Evolutionary conservation across 2,329 filamentous ascomycete genomes (phyloP), one percentile per base, ranked within the genome.

Genomic region (Talaromyces sp.): DNA sequence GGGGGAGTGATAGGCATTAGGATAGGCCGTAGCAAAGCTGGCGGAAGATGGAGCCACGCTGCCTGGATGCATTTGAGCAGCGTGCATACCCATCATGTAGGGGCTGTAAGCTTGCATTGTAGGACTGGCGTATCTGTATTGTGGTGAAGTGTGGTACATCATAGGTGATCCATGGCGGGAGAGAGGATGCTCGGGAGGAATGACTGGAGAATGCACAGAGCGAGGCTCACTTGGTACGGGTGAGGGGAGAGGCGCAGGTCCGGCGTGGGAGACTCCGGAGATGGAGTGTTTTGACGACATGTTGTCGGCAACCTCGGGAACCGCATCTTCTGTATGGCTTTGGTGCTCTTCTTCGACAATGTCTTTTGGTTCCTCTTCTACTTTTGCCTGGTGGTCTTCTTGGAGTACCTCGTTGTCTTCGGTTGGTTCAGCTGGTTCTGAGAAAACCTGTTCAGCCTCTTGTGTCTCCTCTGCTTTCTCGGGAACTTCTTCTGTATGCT

Each of bases 71-170:
- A 71, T 69, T 70, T 39, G 71, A 70, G 11, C 72, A 21, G 64
- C 64, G 60, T 66, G 65, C 25, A 66, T 64, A 28, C 75, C 76
- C 67, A 76, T 73, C 64, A 68, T 67, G 23, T 75, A 72, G 48
- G 75, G 74, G 50, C 70, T 71, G 66, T 78, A 76, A n/a, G 70
- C 68, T 60, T 71, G 71, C 54, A 74, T 70, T 54, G 75, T 70
- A 23, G 76, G 76, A 56, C 72, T 76, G 69, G 70, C 71, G 58
- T 72, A 66, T 67, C 74, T 74, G 46, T 71, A 66, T 25, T 67
- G 63, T 21, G 69, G 69, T 11, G 70, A 69, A 1, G 63, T 35
- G 25, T 63, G 62, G 40, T 63, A 63, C 35, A 44, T 42, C 23
- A 63, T 31, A 33, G 72, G 68, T 44, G 69, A 68, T 33, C 62